Base-by-base conservation (phyloP, 164 flowering plant genomes). In the Piper betle region DNA sequence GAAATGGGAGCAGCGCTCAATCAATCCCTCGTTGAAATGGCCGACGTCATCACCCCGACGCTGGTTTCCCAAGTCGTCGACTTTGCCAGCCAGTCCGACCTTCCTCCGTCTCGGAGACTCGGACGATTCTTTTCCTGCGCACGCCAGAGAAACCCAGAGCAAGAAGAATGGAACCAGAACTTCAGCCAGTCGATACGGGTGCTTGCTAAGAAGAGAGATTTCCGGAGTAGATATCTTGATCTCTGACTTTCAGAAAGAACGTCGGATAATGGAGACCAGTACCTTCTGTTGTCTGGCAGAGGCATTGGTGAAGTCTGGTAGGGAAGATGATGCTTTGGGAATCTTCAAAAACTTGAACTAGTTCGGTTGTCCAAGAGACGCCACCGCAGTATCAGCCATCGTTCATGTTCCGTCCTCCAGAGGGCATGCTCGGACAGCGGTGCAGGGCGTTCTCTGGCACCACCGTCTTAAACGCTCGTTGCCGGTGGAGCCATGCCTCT, bases 71-170 rank as follows among this genome's bases (percentile, higher is more conserved):
- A 72, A 59, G 73, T 83, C 18, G 60, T 84, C 0, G 77, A n/a
- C n/a, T n/a, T n/a, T 82, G 61, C 4, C 8, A 10, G 71, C 71
- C 43, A 82, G 91, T 41, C 60, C 39, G 75, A 79, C 59, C 84
- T 81, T 11, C 81, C n/a, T n/a, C n/a, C 82, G 65, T 63, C 73
- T n/a, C 77, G 93, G 55, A 81, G 96, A 62, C 57, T 88, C 19
- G 73, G 84, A 5, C 76, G 96, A 55, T 88, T 88, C 74, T 84
- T 88, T 69, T 58, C 74, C 10, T 88, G 96, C 93, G 80, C 86
- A 2, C 41, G 63, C 40, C 53, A 39, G 38, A 43, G 20, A 43
- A 37, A 42, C 46, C 54, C 68, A 50, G 62, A 63, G 17, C 66
- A 55, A 43, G 57, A 59, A 43, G 61, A 83, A 63, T 75, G 71